These are phyloP conservation scores for Sarocladiaceae sp. DNA, from an alignment of 2,329 filamentous ascomycete genomes.

Conservation along the genomic window DNA sequence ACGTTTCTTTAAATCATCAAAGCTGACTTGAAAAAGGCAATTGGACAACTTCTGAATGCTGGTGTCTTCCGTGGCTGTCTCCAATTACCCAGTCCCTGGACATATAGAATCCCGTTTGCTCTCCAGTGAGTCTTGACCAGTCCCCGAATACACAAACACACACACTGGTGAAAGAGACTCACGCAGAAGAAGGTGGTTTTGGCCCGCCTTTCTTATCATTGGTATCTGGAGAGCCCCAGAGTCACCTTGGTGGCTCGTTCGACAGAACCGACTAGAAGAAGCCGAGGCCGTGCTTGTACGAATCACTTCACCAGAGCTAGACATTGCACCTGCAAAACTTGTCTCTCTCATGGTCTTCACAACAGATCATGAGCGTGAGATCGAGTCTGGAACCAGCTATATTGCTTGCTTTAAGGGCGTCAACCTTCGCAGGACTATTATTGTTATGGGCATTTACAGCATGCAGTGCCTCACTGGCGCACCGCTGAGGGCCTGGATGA, in stretches of 20 bases:
- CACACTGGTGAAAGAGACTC: too few relatives aligned
- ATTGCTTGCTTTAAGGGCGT: slow-evolving; percentile 34
- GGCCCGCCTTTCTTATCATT: slow-evolving; percentile 39
- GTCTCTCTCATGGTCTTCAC: slow-evolving; percentile 17
- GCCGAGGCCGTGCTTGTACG: slow-evolving; percentile 21
- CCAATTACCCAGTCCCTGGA: slow-evolving; percentile 32
- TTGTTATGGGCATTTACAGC: slow-evolving; percentile 31
- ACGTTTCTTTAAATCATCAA: slow-evolving; percentile 32
- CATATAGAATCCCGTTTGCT: slow-evolving; percentile 44
- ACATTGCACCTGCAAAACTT: slow-evolving; percentile 2
- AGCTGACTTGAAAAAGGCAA: slow-evolving; percentile 45
- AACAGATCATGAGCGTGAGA: slow-evolving; percentile 12
- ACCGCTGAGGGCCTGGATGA: slow-evolving; percentile 15
- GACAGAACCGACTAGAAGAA: slow-evolving; percentile 32
- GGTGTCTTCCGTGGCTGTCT: slow-evolving; percentile 38
- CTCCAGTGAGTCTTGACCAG: slow-evolving; percentile 47
- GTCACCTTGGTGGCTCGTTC: slow-evolving; percentile 47
- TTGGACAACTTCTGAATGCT: slow-evolving; percentile 42
- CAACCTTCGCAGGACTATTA: slow-evolving; percentile 30
- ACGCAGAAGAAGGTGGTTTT: too few relatives aligned
- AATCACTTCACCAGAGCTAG: slow-evolving; percentile 14
- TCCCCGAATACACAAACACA: too few relatives aligned
- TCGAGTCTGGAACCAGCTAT: slow-evolving; percentile 20
- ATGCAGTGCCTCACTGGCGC: slow-evolving; percentile 30
- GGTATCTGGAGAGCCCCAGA: slow-evolving; percentile 41